phyloP scores from a whole-genome alignment of 441 rosid genomes.

The Theobroma grandiflorum region DNA sequence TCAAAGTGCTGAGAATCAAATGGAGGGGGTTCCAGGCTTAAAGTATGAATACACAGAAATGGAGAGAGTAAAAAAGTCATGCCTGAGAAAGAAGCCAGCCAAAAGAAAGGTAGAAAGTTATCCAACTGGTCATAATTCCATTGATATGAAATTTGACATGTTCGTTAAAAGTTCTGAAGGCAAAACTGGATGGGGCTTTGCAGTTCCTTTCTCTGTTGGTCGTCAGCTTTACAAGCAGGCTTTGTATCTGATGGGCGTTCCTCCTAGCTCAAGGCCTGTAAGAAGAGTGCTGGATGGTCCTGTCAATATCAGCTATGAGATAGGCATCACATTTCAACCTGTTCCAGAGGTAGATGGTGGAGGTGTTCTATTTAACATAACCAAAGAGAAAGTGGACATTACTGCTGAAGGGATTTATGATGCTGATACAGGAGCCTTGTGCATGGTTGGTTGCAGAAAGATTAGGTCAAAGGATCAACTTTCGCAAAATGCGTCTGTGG shows the following conservation, averaged over 20 bases:
- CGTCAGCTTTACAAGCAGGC: conserved; percentile 15
- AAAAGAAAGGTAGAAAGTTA: conserved; percentile 20
- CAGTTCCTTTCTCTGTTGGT: conserved; percentile 39
- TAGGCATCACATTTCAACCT: conserved; percentile 21
- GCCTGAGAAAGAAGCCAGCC: conserved; percentile 10
- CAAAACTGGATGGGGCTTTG: conserved; percentile 37
- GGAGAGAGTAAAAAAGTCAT: conserved; percentile 30
- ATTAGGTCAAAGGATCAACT: neutral
- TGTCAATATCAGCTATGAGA: conserved; percentile 43
- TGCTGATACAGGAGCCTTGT: conserved; percentile 40
- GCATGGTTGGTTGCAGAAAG: conserved; percentile 53
- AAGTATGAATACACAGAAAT: conserved; percentile 44
- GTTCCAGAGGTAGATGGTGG: neutral
- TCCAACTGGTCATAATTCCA: conserved; percentile 36
- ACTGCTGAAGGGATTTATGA: conserved; percentile 53
- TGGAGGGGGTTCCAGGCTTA: conserved; percentile 10
- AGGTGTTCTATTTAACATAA: neutral
- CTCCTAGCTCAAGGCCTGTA: neutral
- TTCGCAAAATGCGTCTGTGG: conserved; percentile 13
- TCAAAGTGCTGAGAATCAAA: neutral
- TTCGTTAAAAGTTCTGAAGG: conserved; percentile 22
- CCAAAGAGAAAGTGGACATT: conserved; percentile 26
- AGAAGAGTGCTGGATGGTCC: neutral
- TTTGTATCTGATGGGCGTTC: neutral
- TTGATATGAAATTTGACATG: conserved; percentile 37